Evolutionary conservation across 179 eudicot genomes (phyloP).

Genomic region (Carnegiea gigantea): DNA sequence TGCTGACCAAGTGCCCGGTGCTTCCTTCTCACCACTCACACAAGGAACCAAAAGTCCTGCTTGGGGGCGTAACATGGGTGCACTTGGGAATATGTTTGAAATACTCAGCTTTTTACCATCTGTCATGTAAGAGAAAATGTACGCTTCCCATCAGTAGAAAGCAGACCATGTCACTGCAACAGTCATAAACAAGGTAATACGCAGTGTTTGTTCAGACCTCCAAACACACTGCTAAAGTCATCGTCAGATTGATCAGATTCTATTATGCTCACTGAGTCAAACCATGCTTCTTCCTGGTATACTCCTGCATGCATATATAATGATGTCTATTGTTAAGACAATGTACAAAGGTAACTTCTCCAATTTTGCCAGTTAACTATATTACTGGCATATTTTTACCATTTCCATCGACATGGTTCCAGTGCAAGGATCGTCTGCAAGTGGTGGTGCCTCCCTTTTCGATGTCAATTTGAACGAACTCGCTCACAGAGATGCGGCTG

Average conservation of each 20-base stretch:
- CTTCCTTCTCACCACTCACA: constrained; percentile 46
- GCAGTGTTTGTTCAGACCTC: constrained; percentile 41
- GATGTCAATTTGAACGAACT: constrained; percentile 44
- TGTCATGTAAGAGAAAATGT: not conserved
- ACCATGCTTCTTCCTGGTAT: constrained; percentile 79
- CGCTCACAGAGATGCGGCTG: constrained; percentile 43
- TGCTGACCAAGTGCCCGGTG: constrained; percentile 55
- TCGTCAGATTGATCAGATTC: constrained; percentile 77
- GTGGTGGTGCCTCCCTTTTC: constrained; percentile 46
- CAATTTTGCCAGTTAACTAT: no score
- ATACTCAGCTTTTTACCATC: constrained; percentile 1
- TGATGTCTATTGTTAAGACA: no score
- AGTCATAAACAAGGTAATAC: not conserved
- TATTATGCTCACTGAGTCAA: constrained; percentile 64
- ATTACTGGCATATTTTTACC: constrained; percentile 29
- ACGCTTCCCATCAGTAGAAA: constrained; percentile 17
- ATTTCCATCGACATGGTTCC: constrained; percentile 45
- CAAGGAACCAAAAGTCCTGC: constrained; percentile 58
- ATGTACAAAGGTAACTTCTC: no score
- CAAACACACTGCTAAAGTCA: constrained; percentile 68
- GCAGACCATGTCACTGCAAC: not conserved
- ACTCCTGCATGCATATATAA: constrained; percentile 43
- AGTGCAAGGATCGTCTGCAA: constrained; percentile 50
- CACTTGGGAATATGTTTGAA: constrained; percentile 40
- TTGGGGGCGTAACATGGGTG: constrained; percentile 44